A percentile compares a stretch with the other conserved stretches of the same genome.
These are phyloP conservation scores for Chlamydomonas sp. DNA, from an alignment of 139 green algal species.

Conservation along the genomic window DNA sequence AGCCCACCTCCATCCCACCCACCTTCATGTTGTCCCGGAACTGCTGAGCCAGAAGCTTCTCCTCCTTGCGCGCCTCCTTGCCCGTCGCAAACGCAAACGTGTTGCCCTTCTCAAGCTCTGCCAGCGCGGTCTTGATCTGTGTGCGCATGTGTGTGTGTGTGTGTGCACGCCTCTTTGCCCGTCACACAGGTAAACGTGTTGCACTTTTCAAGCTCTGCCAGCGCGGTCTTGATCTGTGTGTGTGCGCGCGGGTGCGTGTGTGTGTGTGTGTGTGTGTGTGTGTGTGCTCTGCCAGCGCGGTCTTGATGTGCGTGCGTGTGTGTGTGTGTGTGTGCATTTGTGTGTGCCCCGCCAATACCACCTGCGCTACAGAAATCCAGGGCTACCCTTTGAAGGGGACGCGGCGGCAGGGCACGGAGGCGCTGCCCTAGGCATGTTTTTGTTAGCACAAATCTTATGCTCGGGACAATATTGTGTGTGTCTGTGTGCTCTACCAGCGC, in stretches of 20 bases:
- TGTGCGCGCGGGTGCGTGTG: too few species aligned
- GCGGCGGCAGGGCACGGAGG: too few species aligned
- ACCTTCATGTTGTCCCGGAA: slow-evolving; percentile 25
- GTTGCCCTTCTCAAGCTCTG: slow-evolving; percentile 72
- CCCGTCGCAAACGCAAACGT: slow-evolving; percentile 71
- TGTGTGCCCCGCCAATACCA: neutral
- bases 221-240: slow-evolving; percentile 55
- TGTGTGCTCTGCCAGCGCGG: slow-evolving; percentile 65
- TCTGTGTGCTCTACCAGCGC: too few species aligned
- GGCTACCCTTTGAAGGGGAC: too few species aligned
- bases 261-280: slow-evolving; percentile 60
- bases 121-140: slow-evolving; percentile 60
- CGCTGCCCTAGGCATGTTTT: too few species aligned
- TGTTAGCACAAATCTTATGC: too few species aligned
- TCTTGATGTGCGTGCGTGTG: too few species aligned
- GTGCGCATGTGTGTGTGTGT: too few species aligned
- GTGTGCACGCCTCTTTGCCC: slow-evolving; percentile 64
- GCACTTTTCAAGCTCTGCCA: slow-evolving; percentile 66
- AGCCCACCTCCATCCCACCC: slow-evolving; percentile 4
- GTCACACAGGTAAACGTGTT: slow-evolving; percentile 75
- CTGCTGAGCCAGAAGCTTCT: slow-evolving; percentile 47
- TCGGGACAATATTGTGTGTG: too few species aligned
- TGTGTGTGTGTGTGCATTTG: too few species aligned
- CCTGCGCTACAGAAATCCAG: neutral
- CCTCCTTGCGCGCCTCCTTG: slow-evolving; percentile 63